Evolutionary conservation across 2,329 filamentous ascomycete species (phyloP).

Genomic region (Ophiostoma piceae): DNA sequence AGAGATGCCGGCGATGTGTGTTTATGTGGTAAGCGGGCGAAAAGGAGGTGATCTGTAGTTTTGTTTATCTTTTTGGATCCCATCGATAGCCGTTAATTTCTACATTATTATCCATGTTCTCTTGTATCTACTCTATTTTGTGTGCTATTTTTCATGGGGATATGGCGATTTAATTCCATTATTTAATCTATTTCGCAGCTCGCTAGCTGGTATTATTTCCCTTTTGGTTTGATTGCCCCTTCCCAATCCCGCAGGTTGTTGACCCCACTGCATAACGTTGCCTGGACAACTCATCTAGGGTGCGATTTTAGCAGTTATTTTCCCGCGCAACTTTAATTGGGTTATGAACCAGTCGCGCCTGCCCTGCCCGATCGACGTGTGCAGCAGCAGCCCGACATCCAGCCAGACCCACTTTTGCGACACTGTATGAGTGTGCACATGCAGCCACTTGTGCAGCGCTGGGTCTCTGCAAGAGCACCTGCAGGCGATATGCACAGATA

Average conservation of each 20-base stretch:
- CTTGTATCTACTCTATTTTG: not conserved
- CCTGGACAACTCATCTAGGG: slow-evolving; percentile 24
- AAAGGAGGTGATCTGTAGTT: slow-evolving; percentile 5
- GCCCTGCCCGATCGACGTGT: slow-evolving; percentile 8
- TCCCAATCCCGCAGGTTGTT: slow-evolving; percentile 23
- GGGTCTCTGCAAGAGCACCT: not conserved
- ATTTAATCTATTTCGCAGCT: not conserved
- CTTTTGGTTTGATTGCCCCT: slow-evolving; percentile 8
- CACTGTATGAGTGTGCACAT: not conserved
- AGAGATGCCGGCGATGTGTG: slow-evolving; percentile 14
- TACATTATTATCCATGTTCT: not conserved
- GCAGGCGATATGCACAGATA: slow-evolving; percentile 9
- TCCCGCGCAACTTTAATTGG: slow-evolving; percentile 11
- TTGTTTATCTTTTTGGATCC: slow-evolving; percentile 4
- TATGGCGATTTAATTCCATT: slow-evolving; percentile 7
- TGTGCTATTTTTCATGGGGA: slow-evolving; percentile 1
- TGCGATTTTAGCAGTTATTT: slow-evolving; percentile 11
- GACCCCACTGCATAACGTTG: slow-evolving; percentile 26
- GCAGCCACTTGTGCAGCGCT: slow-evolving; percentile 11
- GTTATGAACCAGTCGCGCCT: not conserved
- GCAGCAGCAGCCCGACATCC: not conserved
- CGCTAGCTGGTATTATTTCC: not conserved
- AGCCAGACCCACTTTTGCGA: not conserved
- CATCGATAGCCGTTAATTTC: slow-evolving; percentile 7
- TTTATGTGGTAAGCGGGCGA: not conserved